Percentiles rank a stretch among this genome's conserved stretches.
Evolutionary conservation across 257 asterid species (phyloP).

Genomic region (Asclepias syriaca): DNA sequence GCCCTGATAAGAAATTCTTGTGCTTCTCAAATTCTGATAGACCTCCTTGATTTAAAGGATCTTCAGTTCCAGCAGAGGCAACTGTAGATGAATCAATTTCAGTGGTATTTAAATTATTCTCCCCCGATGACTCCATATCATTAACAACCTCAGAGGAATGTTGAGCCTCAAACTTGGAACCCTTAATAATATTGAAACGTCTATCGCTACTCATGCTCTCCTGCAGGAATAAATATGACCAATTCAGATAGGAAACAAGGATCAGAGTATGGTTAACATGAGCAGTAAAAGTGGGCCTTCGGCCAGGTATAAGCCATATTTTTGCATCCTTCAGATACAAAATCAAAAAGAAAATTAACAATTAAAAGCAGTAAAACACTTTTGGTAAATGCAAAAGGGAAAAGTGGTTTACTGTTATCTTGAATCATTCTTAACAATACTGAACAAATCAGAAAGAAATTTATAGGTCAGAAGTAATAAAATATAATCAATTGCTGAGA

Average conservation of each 20-base stretch:
- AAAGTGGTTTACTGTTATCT: background rate
- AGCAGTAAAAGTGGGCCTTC: background rate
- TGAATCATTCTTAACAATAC: background rate
- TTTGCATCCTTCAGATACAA: background rate
- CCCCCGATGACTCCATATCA: constrained; percentile 34
- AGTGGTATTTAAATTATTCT: constrained; percentile 41
- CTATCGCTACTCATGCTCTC: constrained; percentile 16
- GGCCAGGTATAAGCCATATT: background rate
- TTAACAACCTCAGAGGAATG: constrained; percentile 60
- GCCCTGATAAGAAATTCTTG: constrained; percentile 37
- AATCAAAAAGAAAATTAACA: background rate
- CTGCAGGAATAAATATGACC: constrained; percentile 27
- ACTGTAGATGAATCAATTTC: constrained; percentile 38
- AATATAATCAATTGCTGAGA: background rate
- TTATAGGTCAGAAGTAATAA: background rate
- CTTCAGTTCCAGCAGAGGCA: constrained; percentile 26
- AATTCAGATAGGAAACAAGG: background rate
- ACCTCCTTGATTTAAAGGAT: constrained; percentile 9
- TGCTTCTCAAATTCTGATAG: constrained; percentile 32
- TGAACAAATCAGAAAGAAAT: constrained; percentile 2
- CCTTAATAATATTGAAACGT: constrained; percentile 39
- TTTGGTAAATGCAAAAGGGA: background rate
- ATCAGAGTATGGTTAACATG: background rate
- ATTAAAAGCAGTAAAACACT: background rate
- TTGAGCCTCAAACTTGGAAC: constrained; percentile 37